Evolutionary conservation across 2,329 filamentous ascomycete species (phyloP), one percentile per base, ranked within the genome.

Genomic region (Fusarium denticulatum): DNA sequence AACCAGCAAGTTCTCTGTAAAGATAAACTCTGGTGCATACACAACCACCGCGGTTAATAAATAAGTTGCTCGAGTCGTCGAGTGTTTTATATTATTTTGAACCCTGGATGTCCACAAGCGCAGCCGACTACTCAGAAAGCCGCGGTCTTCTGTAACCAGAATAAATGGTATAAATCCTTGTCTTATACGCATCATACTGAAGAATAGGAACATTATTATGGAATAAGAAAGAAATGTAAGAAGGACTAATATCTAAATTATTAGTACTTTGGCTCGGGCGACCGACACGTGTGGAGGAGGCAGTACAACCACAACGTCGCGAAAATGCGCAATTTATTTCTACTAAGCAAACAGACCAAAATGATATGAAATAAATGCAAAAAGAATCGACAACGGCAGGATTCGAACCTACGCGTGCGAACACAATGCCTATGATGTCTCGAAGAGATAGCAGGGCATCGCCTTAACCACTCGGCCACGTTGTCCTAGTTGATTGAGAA

Each of bases 351-450:
- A 30, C 15, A n/a, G 26, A 30, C 45, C 9, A 45, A 40, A 62
- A 45, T 22, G 6, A n/a, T 30, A 32, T 3, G 11, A 18, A n/a
- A 49, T 2, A 32, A 49, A 18, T 30, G 2, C 15, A 37, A 32
- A 28, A 37, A 24, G 0, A 3, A 40, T 45, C 67, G 67, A 70
- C 67, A 69, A 69, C 67, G 66, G 67, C 67, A 69, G 67, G 67
- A 69, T 69, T 69, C 67, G 67, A 69, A 69, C 67, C 67, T 69
- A 69, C 67, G 67, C 67, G 67, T 69, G 67, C 67, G 67, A 69
- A 69, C 67, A 69, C 67, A 69, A 69, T 69, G 67, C 67, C 67
- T 69, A 45, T 70, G 46, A 70, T 69, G 55, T 53, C 67, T 59
- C 18, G 12, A 14, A 43, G 67, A 69, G 61, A 69, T 69, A 69